Evolutionary conservation across 2,329 filamentous ascomycete genomes (phyloP).

Genomic region (Beauveria varroae): DNA sequence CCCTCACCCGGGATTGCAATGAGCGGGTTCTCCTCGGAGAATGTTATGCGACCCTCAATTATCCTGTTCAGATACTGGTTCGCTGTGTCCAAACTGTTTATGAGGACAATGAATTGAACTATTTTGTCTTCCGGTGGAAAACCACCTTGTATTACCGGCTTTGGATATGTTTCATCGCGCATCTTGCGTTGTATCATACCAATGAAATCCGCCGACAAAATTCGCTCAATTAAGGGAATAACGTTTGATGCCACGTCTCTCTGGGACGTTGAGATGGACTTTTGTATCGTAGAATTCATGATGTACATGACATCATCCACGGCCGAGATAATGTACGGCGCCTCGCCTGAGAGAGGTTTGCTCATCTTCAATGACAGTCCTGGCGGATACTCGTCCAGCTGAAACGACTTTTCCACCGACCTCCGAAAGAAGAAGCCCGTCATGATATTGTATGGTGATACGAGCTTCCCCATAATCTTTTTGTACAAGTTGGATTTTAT

Average conservation of each 20-base stretch:
- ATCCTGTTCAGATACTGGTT: slow-evolving; percentile 89
- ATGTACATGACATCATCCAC: slow-evolving; percentile 99
- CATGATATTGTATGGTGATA: slow-evolving; percentile 81
- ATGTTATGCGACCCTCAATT: slow-evolving; percentile 57
- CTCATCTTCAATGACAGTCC: slow-evolving; percentile 71
- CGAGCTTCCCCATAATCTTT: slow-evolving; percentile 69
- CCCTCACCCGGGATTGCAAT: slow-evolving; percentile 30
- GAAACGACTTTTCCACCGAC: slow-evolving; percentile 95
- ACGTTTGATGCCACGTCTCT: slow-evolving; percentile 69
- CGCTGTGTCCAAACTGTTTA: slow-evolving; percentile 91
- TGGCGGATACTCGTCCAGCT: slow-evolving; percentile 80
- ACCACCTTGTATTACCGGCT: slow-evolving; percentile 66
- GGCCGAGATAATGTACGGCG: slow-evolving; percentile 87
- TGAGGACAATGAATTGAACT: slow-evolving; percentile 80
- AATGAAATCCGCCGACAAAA: slow-evolving; percentile 84
- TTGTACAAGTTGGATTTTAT: slow-evolving; percentile 69
- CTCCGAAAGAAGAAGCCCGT: slow-evolving; percentile 94
- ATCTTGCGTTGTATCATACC: slow-evolving; percentile 97
- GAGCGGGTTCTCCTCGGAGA: slow-evolving; percentile 29
- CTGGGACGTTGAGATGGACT: slow-evolving; percentile 81
- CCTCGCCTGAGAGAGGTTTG: slow-evolving; percentile 64
- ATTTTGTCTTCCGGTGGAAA: slow-evolving; percentile 84
- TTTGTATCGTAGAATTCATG: slow-evolving; percentile 82
- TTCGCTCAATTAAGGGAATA: slow-evolving; percentile 67
- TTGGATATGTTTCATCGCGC: slow-evolving; percentile 91